A percentile compares a stretch with the other conserved stretches of the same genome.
Evolutionary conservation across 2,329 filamentous ascomycete species (phyloP).

Genomic region (Westerdykella aurantiaca): DNA sequence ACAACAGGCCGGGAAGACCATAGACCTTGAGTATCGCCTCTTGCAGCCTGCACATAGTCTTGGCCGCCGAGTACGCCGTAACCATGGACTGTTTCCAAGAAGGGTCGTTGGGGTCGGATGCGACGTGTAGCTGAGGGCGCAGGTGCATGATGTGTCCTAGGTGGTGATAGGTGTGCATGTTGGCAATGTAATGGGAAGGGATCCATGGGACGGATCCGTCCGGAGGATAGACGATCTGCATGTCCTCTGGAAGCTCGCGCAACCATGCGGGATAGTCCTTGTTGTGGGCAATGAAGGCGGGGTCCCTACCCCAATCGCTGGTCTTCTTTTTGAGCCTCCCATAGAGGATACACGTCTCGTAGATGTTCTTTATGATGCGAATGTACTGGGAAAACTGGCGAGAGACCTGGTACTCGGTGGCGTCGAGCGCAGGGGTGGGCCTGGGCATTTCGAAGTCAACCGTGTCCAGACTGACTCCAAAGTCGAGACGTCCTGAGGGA

Average conservation of each 20-base stretch:
- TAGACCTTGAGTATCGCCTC: slow-evolving; percentile 73
- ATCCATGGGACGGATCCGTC: slow-evolving; percentile 80
- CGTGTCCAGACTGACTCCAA: slow-evolving; percentile 66
- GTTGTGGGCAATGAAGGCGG: slow-evolving; percentile 74
- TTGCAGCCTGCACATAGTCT: slow-evolving; percentile 77
- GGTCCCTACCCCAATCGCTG: slow-evolving; percentile 82
- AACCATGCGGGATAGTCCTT: slow-evolving; percentile 72
- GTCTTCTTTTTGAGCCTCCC: slow-evolving; percentile 66
- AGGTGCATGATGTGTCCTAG: slow-evolving; percentile 81
- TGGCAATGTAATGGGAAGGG: slow-evolving; percentile 79
- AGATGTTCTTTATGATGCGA: slow-evolving; percentile 70
- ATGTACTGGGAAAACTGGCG: slow-evolving; percentile 80
- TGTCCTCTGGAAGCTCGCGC: slow-evolving; percentile 68
- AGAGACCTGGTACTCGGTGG: slow-evolving; percentile 69
- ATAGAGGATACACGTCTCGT: slow-evolving; percentile 70
- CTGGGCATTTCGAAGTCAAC: slow-evolving; percentile 67
- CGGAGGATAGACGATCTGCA: slow-evolving; percentile 69
- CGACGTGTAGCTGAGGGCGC: slow-evolving; percentile 70
- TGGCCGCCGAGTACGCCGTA: slow-evolving; percentile 77
- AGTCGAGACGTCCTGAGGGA: slow-evolving; percentile 59
- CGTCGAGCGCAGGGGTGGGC: slow-evolving; percentile 61
- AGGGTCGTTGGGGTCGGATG: slow-evolving; percentile 70
- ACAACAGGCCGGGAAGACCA: slow-evolving; percentile 73
- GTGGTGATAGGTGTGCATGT: slow-evolving; percentile 84
- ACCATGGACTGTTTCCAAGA: slow-evolving; percentile 86